Evolutionary conservation across 805 yeast genomes (phyloP).

Genomic region (Cyberlindnera bimundalis): DNA sequence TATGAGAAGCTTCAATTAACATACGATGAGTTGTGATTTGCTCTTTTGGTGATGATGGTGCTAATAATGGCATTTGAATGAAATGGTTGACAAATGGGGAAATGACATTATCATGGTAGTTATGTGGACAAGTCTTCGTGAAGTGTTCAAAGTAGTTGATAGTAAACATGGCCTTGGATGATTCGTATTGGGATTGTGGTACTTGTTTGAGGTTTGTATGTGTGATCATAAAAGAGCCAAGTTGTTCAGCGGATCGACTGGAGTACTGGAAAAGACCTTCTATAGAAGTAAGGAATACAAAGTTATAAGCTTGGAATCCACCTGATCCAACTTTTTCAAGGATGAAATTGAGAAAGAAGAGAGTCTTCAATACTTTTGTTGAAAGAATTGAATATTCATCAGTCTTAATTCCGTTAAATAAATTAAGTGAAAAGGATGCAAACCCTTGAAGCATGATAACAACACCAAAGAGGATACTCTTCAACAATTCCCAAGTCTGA

Average conservation of each 20-base stretch:
- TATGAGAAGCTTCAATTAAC: conserved; percentile 60
- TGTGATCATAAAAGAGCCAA: conserved; percentile 31
- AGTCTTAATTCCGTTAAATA: conserved; percentile 21
- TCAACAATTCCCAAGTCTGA: conserved; percentile 37
- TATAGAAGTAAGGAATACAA: conserved; percentile 47
- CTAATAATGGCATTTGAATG: conserved; percentile 14
- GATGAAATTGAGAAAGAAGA: conserved; percentile 46
- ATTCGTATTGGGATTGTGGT: conserved; percentile 24
- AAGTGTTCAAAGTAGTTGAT: conserved; percentile 33
- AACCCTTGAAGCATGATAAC: conserved; percentile 51
- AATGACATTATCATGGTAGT: conserved; percentile 33
- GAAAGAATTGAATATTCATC: conserved; percentile 22
- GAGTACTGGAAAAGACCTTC: conserved; percentile 38
- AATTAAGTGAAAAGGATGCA: conserved; percentile 34
- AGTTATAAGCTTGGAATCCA: conserved; percentile 62
- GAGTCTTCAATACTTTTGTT: conserved; percentile 35
- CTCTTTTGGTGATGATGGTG: conserved; percentile 3
- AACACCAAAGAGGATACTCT: conserved; percentile 43
- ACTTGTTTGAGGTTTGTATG: conserved; percentile 20
- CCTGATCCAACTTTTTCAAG: conserved; percentile 56
- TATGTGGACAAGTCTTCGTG: conserved; percentile 31
- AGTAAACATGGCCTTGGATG: conserved; percentile 27
- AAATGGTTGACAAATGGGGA: conserved; percentile 28
- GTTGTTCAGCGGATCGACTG: conserved; percentile 24
- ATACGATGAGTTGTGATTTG: conserved; percentile 23